Percentiles rank a stretch among this genome's conserved stretches.
Conservation (phyloP, 306 rosid genomes). For the Carpinus viminea region DNA sequence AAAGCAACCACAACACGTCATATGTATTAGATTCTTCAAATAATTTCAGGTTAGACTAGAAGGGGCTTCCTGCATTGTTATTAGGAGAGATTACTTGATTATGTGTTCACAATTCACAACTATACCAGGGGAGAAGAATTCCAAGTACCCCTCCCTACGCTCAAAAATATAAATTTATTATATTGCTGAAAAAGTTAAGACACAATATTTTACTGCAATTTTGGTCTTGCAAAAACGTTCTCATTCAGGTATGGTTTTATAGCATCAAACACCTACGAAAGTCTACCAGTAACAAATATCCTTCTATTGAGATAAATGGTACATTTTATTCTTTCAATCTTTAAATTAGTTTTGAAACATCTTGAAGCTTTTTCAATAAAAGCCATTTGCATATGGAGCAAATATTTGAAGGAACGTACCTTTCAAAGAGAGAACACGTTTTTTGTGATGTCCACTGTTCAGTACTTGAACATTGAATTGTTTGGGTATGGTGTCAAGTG, state of each 20-base stretch:
- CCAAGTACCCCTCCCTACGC: neutral
- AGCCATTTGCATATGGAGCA: neutral
- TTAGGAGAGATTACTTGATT: neutral
- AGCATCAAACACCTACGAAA: too few species aligned
- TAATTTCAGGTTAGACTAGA: neutral
- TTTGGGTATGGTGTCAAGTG: constrained; percentile 80
- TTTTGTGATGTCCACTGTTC: constrained; percentile 74
- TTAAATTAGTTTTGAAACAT: neutral
- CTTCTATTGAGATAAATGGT: neutral
- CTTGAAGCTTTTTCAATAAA: neutral
- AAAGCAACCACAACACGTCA: neutral
- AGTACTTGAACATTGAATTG: constrained; percentile 77
- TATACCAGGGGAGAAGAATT: neutral
- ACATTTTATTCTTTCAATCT: neutral
- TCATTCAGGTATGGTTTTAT: neutral
- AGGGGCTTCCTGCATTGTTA: neutral
- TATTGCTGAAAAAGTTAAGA: neutral
- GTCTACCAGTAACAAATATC: too few species aligned
- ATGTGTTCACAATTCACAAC: neutral
- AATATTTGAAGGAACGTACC: constrained; percentile 43
- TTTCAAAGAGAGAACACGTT: constrained; percentile 85
- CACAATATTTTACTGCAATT: neutral
- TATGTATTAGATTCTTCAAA: neutral
- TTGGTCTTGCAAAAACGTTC: neutral
- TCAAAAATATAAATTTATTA: neutral